Conservation (phyloP, 345 rosid species). For the Corchorus capsularis region DNA sequence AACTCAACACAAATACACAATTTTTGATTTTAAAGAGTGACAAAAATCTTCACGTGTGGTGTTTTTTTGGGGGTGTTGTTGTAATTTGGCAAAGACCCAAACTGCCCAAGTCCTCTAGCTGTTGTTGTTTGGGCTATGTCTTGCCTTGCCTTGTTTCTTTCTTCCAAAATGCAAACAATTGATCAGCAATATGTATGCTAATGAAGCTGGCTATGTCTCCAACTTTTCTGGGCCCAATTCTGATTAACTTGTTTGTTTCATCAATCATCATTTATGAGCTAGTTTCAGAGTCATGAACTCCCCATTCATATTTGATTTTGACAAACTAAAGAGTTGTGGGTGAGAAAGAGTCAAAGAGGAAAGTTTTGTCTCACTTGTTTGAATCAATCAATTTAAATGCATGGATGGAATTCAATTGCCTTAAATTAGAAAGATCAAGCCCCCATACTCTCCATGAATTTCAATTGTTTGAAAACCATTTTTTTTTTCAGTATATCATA, state of each 20-base stretch:
- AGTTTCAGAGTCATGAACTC: not conserved
- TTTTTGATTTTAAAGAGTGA: not conserved
- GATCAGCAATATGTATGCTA: not conserved
- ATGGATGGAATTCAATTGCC: not conserved
- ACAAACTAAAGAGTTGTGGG: not conserved
- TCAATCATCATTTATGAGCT: not conserved
- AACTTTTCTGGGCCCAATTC: not conserved
- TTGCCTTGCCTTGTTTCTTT: not conserved
- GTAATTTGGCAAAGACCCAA: not conserved
- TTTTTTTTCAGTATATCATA: not conserved
- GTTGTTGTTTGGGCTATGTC: not conserved
- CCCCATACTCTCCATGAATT: too few species aligned
- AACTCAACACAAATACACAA: not conserved
- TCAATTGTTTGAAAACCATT: not conserved
- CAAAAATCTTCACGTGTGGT: conserved; percentile 17
- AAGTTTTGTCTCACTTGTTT: not conserved
- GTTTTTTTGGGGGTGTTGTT: not conserved
- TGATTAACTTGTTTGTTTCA: not conserved
- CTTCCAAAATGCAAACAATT: not conserved
- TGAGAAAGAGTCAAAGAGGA: not conserved
- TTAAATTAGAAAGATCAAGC: not conserved
- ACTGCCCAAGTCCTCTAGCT: not conserved
- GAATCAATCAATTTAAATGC: not conserved
- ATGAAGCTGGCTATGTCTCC: not conserved
- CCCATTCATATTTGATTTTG: not conserved